Conservation (phyloP, 2,329 filamentous ascomycete genomes). For the Alternaria solani region DNA sequence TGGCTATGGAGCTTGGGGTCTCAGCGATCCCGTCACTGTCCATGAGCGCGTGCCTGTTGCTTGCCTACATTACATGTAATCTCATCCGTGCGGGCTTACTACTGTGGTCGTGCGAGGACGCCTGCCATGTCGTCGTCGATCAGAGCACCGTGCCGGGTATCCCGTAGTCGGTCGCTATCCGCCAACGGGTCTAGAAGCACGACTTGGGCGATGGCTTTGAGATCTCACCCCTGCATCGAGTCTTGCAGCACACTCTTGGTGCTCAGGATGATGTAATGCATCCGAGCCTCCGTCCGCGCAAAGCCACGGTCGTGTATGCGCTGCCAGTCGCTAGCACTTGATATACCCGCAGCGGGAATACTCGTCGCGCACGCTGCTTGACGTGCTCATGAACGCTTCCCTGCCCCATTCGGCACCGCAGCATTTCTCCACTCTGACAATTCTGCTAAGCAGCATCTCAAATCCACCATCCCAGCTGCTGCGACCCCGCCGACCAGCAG, state of each 20-base stretch:
- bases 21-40: conserved; percentile 4
- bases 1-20: conserved; percentile 2
- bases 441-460: not conserved
- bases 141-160: conserved; percentile 34
- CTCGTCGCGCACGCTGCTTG: conserved; percentile 15
- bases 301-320: conserved; percentile 1
- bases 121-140: conserved; percentile 21
- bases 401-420: not conserved
- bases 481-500: conserved; percentile 29
- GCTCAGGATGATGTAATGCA: conserved; percentile 40
- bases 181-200: conserved; percentile 25
- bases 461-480: conserved; percentile 9
- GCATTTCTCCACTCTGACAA: not conserved
- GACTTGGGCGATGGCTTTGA: conserved; percentile 24
- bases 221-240: conserved; percentile 28
- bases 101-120: conserved; percentile 4
- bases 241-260: conserved; percentile 17
- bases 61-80: conserved; percentile 5
- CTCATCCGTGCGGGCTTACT: conserved; percentile 1
- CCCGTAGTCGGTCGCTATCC: conserved; percentile 37
- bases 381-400: conserved; percentile 2
- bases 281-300: conserved; percentile 25
- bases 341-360: conserved; percentile 14
- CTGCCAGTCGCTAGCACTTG: conserved; percentile 1
- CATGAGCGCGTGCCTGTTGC: conserved; percentile 1